A percentile compares a stretch with the other conserved stretches of the same genome.
Evolutionary conservation across 805 yeast genomes (phyloP).

Genomic region (Candida vaughaniae): DNA sequence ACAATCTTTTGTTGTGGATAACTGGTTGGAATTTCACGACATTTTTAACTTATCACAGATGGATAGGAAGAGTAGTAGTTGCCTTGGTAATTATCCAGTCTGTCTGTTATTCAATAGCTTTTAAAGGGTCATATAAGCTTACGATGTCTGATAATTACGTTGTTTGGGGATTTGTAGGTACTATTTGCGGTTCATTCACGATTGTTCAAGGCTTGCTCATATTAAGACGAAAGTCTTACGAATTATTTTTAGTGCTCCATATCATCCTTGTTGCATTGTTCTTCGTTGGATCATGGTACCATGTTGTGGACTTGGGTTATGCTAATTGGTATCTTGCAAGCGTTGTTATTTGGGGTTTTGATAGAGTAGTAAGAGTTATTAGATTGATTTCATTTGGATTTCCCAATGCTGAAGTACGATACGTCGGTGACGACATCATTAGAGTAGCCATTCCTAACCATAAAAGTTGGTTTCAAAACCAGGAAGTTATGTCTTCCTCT

Average conservation of each 20-base stretch:
- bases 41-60: slow-evolving; percentile 45
- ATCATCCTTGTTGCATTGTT: slow-evolving; percentile 35
- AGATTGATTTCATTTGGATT: slow-evolving; percentile 34
- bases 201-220: slow-evolving; percentile 31
- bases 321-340: slow-evolving; percentile 29
- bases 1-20: slow-evolving; percentile 57
- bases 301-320: slow-evolving; percentile 36
- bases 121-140: slow-evolving; percentile 9
- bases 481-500: slow-evolving; percentile 43
- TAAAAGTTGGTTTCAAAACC: slow-evolving; percentile 35
- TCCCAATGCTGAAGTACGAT: slow-evolving; percentile 29
- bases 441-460: slow-evolving; percentile 37
- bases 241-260: slow-evolving; percentile 33
- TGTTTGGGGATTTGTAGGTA: slow-evolving; percentile 37
- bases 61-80: slow-evolving; percentile 38
- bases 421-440: slow-evolving; percentile 37
- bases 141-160: slow-evolving; percentile 21
- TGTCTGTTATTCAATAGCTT: slow-evolving; percentile 23
- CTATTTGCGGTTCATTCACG: slow-evolving; percentile 32
- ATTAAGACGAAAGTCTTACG: slow-evolving; percentile 38
- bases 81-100: slow-evolving; percentile 33
- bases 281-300: slow-evolving; percentile 48
- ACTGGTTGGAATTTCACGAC: slow-evolving; percentile 55
- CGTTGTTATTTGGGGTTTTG: slow-evolving; percentile 37
- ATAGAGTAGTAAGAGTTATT: slow-evolving; percentile 27